Conservation (phyloP, 768 basidiomycete species). For the Leccinum subtestaceum region DNA sequence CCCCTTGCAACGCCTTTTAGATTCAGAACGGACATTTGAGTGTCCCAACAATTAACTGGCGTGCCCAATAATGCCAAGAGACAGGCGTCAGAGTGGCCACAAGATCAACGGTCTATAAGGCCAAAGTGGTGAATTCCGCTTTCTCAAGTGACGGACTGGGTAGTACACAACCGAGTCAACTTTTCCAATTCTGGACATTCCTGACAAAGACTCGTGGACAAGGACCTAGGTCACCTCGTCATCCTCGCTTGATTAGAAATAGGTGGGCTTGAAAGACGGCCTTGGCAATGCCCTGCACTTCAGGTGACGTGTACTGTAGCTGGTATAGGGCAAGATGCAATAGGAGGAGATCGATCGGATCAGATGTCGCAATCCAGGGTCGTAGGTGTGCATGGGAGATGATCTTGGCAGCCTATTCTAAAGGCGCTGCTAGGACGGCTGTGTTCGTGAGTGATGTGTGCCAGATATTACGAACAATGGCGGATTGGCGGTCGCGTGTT, state of each 20-base stretch:
- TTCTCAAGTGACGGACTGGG: not conserved
- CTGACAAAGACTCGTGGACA: constrained; percentile 5
- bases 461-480: not conserved
- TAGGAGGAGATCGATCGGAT: constrained; percentile 19
- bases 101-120: constrained; percentile 5
- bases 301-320: constrained; percentile 12
- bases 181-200: not conserved
- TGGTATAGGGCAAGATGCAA: constrained; percentile 11
- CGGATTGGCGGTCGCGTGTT: not conserved
- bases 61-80: constrained; percentile 6
- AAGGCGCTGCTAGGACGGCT: not conserved
- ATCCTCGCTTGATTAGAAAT: constrained; percentile 12
- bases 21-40: not conserved
- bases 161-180: not conserved
- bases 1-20: not conserved
- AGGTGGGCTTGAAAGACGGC: not conserved
- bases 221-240: constrained; percentile 27
- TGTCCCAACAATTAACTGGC: not conserved
- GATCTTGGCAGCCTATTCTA: not conserved
- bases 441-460: not conserved
- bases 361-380: constrained; percentile 10
- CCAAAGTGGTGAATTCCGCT: not conserved
- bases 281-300: not conserved
- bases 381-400: not conserved
- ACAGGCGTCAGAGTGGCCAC: constrained; percentile 1